Evolutionary conservation across 768 basidiomycete species (phyloP).

Genomic region (Mycena vitilis): DNA sequence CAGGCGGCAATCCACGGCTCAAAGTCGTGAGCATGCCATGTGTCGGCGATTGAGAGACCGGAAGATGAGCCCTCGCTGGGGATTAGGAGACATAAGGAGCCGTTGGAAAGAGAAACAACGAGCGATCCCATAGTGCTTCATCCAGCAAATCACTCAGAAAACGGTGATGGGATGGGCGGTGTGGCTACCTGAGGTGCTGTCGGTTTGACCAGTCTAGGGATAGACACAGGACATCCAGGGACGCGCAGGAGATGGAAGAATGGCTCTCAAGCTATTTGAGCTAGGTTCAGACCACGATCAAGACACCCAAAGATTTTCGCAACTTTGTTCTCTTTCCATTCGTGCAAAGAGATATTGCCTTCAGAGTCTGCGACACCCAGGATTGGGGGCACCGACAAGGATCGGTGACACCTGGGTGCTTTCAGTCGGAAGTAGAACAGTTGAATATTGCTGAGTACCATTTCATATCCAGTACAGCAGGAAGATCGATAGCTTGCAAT

Average conservation of each 20-base stretch:
- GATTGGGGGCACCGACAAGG: conserved; percentile 52
- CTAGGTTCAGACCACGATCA: conserved; percentile 12
- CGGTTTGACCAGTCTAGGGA: conserved; percentile 95
- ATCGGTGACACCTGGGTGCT: conserved; percentile 69
- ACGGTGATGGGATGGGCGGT: conserved; percentile 2
- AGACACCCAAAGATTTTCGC: conserved; percentile 2
- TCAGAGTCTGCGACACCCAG: conserved; percentile 89
- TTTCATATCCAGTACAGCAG: conserved; percentile 94
- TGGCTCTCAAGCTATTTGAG: conserved; percentile 54
- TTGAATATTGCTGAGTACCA: conserved; percentile 65
- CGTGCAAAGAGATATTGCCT: conserved; percentile 76
- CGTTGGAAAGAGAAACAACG: conserved; percentile 86
- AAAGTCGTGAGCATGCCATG: conserved; percentile 91
- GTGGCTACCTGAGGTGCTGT: conserved; percentile 42
- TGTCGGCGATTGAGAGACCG: conserved; percentile 58
- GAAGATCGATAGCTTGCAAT: conserved; percentile 75
- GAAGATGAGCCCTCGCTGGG: conserved; percentile 52
- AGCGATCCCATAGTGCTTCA: conserved; percentile 66
- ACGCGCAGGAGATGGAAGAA: conserved; percentile 60
- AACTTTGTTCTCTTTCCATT: conserved; percentile 63
- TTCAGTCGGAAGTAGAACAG: background rate
- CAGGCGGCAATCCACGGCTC: conserved; percentile 96
- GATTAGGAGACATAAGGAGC: conserved; percentile 71
- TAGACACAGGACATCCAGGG: conserved; percentile 78
- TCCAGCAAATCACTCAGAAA: background rate